Evolutionary conservation across 768 basidiomycete species (phyloP).

Genomic region (Termitomyces sp.): DNA sequence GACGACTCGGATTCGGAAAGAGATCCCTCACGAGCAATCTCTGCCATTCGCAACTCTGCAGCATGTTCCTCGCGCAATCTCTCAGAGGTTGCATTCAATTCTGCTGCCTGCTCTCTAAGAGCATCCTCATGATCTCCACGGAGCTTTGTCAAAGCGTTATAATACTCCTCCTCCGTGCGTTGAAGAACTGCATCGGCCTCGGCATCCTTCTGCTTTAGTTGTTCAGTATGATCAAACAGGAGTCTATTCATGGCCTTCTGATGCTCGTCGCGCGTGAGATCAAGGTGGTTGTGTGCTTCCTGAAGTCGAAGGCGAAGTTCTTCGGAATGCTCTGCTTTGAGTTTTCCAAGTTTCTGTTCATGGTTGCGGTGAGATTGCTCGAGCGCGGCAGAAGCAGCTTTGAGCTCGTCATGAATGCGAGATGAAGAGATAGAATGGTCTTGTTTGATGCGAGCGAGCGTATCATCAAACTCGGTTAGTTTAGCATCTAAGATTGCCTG

Average conservation of each 20-base stretch:
- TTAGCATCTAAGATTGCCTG: conserved; percentile 23
- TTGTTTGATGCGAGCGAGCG: conserved; percentile 44
- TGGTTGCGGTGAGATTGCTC: conserved; percentile 54
- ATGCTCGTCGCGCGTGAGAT: conserved; percentile 49
- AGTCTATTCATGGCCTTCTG: conserved; percentile 45
- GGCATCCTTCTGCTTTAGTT: conserved; percentile 59
- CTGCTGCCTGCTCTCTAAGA: conserved; percentile 56
- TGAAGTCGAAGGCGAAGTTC: conserved; percentile 49
- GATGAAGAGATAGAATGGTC: conserved; percentile 42
- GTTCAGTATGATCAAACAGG: conserved; percentile 49
- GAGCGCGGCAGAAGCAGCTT: conserved; percentile 36
- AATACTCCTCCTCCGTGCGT: conserved; percentile 77
- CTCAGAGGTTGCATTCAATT: conserved; percentile 60
- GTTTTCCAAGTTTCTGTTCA: conserved; percentile 54
- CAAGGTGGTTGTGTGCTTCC: conserved; percentile 50
- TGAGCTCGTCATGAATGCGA: conserved; percentile 40
- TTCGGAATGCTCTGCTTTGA: conserved; percentile 50
- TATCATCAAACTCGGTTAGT: conserved; percentile 31
- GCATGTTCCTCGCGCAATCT: conserved; percentile 76
- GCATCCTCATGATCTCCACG: conserved; percentile 67
- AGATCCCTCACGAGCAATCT: conserved; percentile 72
- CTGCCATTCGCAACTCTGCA: conserved; percentile 65
- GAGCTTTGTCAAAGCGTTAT: conserved; percentile 74
- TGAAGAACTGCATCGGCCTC: conserved; percentile 53
- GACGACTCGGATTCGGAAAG: conserved; percentile 73